These are phyloP conservation scores for Botrytis sinoallii DNA, from an alignment of 2,329 filamentous ascomycete genomes.

Conservation along the genomic window DNA sequence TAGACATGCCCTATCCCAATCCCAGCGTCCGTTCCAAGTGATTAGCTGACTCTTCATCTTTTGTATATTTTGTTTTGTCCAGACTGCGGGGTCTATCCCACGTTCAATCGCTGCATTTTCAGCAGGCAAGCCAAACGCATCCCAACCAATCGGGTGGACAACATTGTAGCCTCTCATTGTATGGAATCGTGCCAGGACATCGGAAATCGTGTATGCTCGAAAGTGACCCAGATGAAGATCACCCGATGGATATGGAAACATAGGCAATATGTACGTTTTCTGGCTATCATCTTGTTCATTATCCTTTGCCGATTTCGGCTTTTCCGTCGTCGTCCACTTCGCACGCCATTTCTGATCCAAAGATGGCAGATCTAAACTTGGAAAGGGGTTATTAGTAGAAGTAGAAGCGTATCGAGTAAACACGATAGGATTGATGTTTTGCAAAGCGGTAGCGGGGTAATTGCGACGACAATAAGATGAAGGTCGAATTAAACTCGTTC, in stretches of 20 bases:
- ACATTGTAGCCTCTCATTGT: slow-evolving; percentile 72
- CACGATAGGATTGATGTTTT: neutral
- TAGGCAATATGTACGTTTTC: slow-evolving; percentile 72
- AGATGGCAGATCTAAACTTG: slow-evolving; percentile 26
- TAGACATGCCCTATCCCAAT: slow-evolving; percentile 72
- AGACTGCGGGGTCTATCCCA: slow-evolving; percentile 71
- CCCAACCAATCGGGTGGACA: slow-evolving; percentile 90
- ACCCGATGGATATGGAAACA: slow-evolving; percentile 93
- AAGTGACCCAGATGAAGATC: slow-evolving; percentile 83
- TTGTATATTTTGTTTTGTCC: slow-evolving; percentile 77
- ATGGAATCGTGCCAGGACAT: slow-evolving; percentile 75
- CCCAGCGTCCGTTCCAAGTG: slow-evolving; percentile 76
- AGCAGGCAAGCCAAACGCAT: slow-evolving; percentile 85
- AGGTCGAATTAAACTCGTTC: neutral
- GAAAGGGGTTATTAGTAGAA: neutral
- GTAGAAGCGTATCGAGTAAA: neutral
- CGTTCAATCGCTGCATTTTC: slow-evolving; percentile 88
- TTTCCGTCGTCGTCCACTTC: slow-evolving; percentile 24
- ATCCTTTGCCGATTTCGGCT: neutral
- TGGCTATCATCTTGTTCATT: slow-evolving; percentile 14
- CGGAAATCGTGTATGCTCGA: slow-evolving; percentile 86
- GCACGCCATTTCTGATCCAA: slow-evolving; percentile 35
- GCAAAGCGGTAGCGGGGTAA: neutral
- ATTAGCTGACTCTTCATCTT: slow-evolving; percentile 81
- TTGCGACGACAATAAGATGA: neutral